These are phyloP conservation scores for Amanita exitialis DNA, from an alignment of 768 basidiomycete genomes.

Conservation along the genomic window DNA sequence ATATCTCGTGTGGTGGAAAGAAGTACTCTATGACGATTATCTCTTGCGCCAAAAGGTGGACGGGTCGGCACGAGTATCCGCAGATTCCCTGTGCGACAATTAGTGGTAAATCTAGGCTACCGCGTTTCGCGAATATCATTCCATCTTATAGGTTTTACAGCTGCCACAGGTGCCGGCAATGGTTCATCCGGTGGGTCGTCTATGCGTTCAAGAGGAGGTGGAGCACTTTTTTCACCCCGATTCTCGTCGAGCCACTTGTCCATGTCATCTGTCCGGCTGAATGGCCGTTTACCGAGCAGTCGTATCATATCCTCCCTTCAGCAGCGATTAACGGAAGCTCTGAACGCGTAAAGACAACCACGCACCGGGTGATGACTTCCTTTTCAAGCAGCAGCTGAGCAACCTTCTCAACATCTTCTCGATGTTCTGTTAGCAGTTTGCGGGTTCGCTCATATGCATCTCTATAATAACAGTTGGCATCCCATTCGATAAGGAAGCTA, in stretches of 20 bases:
- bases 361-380: slow-evolving; percentile 89
- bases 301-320: slow-evolving; percentile 79
- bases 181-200: slow-evolving; percentile 26
- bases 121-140: neutral
- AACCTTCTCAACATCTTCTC: slow-evolving; percentile 87
- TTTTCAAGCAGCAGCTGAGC: slow-evolving; percentile 86
- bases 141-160: slow-evolving; percentile 20
- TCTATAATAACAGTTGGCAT: slow-evolving; percentile 20
- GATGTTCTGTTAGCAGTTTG: slow-evolving; percentile 69
- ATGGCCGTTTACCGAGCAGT: slow-evolving; percentile 76
- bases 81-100: neutral
- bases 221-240: slow-evolving; percentile 52
- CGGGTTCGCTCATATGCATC: slow-evolving; percentile 79
- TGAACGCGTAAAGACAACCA: slow-evolving; percentile 4
- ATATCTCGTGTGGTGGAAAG: neutral
- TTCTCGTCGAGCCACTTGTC: slow-evolving; percentile 94
- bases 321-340: slow-evolving; percentile 3
- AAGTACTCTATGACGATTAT: neutral
- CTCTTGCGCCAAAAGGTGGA: neutral
- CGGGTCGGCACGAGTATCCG: neutral
- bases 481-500: slow-evolving; percentile 3
- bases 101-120: neutral
- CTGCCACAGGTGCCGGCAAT: slow-evolving; percentile 38
- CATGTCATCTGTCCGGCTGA: slow-evolving; percentile 82
- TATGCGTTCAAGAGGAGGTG: slow-evolving; percentile 46